Percentiles rank a stretch among this genome's conserved stretches.
phyloP scores from a whole-genome alignment of 179 eudicot species.

The Pouteria campechiana region DNA sequence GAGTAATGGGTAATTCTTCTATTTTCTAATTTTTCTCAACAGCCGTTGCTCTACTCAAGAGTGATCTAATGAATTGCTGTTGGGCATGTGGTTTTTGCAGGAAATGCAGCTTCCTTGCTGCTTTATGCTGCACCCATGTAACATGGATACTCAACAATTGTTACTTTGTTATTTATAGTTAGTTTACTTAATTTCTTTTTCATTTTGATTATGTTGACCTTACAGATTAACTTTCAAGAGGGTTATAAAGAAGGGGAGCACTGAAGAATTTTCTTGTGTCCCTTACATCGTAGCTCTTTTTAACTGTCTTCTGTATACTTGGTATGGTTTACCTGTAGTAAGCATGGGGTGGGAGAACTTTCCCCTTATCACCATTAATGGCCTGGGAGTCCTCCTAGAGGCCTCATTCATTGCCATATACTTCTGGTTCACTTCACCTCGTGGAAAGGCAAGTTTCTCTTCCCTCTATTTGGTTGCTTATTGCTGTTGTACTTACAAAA shows the following conservation, averaged over 20 bases:
- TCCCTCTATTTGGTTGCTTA: too few relatives aligned
- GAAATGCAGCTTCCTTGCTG: conserved; percentile 57
- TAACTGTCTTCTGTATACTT: conserved; percentile 52
- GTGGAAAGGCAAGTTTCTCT: conserved; percentile 36
- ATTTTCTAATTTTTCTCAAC: not conserved
- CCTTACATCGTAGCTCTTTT: conserved; percentile 56
- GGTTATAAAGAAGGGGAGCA: conserved; percentile 57
- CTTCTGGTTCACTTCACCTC: conserved; percentile 47
- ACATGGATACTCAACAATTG: conserved; percentile 1
- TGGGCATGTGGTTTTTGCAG: conserved; percentile 34
- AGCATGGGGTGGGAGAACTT: conserved; percentile 62
- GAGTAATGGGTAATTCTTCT: conserved; percentile 48
- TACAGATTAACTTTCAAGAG: conserved; percentile 53
- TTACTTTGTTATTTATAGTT: not conserved
- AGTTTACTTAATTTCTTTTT: not conserved
- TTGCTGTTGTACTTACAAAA: too few relatives aligned
- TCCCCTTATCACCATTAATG: conserved; percentile 43
- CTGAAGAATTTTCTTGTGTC: conserved; percentile 51
- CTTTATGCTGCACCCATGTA: conserved; percentile 78
- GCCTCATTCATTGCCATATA: conserved; percentile 45
- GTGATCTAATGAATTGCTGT: not conserved
- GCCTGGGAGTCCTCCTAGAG: conserved; percentile 57
- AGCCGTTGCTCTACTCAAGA: not conserved
- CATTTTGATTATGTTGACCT: not conserved
- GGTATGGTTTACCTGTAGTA: conserved; percentile 86